Conservation (phyloP, 2,329 filamentous ascomycete genomes). For the Aureobasidium leucospermi region DNA sequence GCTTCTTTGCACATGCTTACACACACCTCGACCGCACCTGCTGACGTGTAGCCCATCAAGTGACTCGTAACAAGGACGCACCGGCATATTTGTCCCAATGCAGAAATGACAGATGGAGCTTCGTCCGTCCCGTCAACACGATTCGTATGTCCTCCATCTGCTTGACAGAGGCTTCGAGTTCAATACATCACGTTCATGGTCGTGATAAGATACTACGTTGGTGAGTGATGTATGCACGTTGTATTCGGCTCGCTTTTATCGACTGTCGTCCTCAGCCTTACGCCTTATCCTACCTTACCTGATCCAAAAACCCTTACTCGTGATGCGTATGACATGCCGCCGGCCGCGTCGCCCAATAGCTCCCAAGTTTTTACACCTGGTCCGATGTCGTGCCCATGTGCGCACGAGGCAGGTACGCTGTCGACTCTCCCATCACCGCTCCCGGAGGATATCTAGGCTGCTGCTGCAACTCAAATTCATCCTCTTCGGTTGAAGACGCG, state of each 20-base stretch:
- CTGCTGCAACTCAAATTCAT: slow-evolving; percentile 11
- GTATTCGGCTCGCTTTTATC: neutral
- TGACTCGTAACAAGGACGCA: slow-evolving; percentile 1
- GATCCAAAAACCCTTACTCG: neutral
- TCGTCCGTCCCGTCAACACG: neutral
- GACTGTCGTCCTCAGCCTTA: neutral
- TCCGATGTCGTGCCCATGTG: neutral
- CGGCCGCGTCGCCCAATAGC: neutral
- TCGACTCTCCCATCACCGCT: slow-evolving; percentile 4
- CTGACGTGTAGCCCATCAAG: slow-evolving; percentile 9
- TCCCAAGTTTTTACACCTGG: neutral
- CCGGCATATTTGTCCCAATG: neutral
- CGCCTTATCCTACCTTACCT: neutral
- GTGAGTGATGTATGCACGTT: neutral
- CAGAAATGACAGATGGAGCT: neutral
- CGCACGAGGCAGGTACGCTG: slow-evolving; percentile 11
- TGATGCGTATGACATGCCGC: neutral
- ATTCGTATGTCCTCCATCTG: no score
- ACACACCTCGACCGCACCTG: neutral
- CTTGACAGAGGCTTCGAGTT: no score
- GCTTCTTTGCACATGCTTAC: neutral
- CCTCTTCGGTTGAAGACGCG: slow-evolving; percentile 6
- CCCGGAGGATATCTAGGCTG: slow-evolving; percentile 4
- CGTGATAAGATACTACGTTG: neutral
- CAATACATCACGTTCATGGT: no score